Conservation (phyloP, 2,329 filamentous ascomycete species). For the Trichoderma oligosporum region DNA sequence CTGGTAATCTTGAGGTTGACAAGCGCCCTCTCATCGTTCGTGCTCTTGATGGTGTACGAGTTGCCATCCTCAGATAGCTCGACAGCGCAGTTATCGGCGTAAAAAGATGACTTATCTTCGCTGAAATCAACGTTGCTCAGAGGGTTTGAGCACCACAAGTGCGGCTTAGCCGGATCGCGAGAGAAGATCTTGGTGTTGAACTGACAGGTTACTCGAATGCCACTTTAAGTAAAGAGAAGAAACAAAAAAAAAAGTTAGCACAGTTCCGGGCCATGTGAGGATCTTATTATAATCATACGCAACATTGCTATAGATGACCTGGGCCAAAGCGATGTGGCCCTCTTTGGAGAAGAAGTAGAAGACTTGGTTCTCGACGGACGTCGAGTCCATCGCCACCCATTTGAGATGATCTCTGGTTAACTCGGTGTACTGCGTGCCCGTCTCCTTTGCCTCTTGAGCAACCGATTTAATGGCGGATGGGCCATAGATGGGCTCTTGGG, state of each 20-base stretch:
- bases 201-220: constrained; percentile 84
- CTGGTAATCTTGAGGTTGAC: constrained; percentile 83
- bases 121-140: constrained; percentile 79
- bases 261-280: background rate
- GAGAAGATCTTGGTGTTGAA: constrained; percentile 94
- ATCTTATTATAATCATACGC: constrained; percentile 59
- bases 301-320: constrained; percentile 98
- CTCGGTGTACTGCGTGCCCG: constrained; percentile 69
- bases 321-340: constrained; percentile 72
- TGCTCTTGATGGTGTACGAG: constrained; percentile 84
- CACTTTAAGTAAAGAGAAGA: constrained; percentile 50
- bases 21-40: constrained; percentile 72
- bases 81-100: constrained; percentile 78
- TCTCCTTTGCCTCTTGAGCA: constrained; percentile 68
- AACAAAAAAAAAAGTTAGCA: background rate
- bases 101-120: constrained; percentile 77
- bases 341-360: constrained; percentile 85
- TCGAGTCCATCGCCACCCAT: constrained; percentile 78
- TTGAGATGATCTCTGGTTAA: constrained; percentile 72
- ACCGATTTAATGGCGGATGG: constrained; percentile 83
- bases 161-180: constrained; percentile 65
- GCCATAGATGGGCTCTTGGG: constrained; percentile 93
- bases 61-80: constrained; percentile 82
- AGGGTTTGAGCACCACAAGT: constrained; percentile 79
- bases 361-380: constrained; percentile 88